phyloP scores from a whole-genome alignment of 169 alveolate genomes.

The Plasmodium adleri region DNA sequence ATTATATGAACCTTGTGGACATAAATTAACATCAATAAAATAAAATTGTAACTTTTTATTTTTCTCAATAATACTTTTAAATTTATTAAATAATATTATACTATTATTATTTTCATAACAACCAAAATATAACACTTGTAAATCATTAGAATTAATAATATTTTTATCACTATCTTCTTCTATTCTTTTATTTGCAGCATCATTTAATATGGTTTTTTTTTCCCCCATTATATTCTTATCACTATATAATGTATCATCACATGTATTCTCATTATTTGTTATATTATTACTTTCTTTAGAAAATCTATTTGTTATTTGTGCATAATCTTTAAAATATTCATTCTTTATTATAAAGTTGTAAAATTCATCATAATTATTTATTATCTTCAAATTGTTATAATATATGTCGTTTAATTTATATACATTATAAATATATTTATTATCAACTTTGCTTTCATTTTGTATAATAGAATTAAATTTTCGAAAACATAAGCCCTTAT shows the following conservation, averaged over 20 bases:
- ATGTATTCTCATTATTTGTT: neutral
- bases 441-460: constrained; percentile 7
- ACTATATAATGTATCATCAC: neutral
- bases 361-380: constrained; percentile 72
- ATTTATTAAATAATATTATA: constrained; percentile 55
- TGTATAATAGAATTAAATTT: too few relatives aligned
- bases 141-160: constrained; percentile 51
- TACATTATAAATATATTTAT: constrained; percentile 50
- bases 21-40: constrained; percentile 59
- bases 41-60: constrained; percentile 63
- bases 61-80: constrained; percentile 66
- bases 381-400: constrained; percentile 61
- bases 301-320: constrained; percentile 26
- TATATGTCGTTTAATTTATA: constrained; percentile 49
- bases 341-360: constrained; percentile 47
- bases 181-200: constrained; percentile 14
- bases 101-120: constrained; percentile 68
- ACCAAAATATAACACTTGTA: constrained; percentile 67
- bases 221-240: constrained; percentile 7
- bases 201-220: constrained; percentile 4
- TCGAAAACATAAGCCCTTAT: too few relatives aligned
- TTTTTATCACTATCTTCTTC: constrained; percentile 35
- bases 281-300: neutral
- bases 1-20: constrained; percentile 68
- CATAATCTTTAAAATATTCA: constrained; percentile 64